Percentiles rank a stretch among this genome's conserved stretches.
Evolutionary conservation across 495 filamentous ascomycete species (phyloP).

Genomic region (Parathielavia appendiculata): DNA sequence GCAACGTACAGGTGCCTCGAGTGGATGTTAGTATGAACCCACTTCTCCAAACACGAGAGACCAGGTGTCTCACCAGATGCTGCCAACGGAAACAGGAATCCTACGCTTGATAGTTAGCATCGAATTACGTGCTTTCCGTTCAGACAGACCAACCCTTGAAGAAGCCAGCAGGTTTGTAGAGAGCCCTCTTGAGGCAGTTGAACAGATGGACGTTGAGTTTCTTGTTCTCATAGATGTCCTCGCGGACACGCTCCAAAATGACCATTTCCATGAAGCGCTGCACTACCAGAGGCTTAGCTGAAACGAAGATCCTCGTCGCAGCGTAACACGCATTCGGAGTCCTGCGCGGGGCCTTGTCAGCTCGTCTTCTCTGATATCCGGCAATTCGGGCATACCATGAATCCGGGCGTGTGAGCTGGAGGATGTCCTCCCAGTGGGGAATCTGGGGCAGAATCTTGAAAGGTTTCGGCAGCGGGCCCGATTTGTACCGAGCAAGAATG

Average conservation of each 20-base stretch:
- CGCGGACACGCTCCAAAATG: slow-evolving; percentile 79
- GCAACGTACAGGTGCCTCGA: slow-evolving; percentile 67
- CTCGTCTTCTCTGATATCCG: not conserved
- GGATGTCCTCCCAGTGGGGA: slow-evolving; percentile 80
- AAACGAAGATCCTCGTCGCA: slow-evolving; percentile 83
- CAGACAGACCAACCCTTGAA: slow-evolving; percentile 68
- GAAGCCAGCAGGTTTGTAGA: slow-evolving; percentile 94
- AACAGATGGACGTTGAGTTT: slow-evolving; percentile 95
- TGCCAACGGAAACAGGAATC: slow-evolving; percentile 81
- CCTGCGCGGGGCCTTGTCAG: slow-evolving; percentile 38
- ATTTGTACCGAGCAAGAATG: slow-evolving; percentile 88
- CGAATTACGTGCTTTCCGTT: no score
- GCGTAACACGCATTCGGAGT: slow-evolving; percentile 72
- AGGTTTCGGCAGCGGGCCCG: slow-evolving; percentile 89
- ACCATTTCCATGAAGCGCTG: slow-evolving; percentile 78
- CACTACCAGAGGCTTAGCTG: slow-evolving; percentile 65
- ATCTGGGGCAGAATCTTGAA: slow-evolving; percentile 95
- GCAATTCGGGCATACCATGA: slow-evolving; percentile 14
- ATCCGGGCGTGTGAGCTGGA: slow-evolving; percentile 30
- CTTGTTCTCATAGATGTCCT: slow-evolving; percentile 71
- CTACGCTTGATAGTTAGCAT: slow-evolving; percentile 8
- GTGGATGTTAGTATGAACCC: not conserved
- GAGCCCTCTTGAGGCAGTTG: slow-evolving; percentile 80
- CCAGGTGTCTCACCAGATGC: slow-evolving; percentile 43
- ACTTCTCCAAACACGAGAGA: not conserved